Evolutionary conservation across 2,329 filamentous ascomycete genomes (phyloP), one percentile per base, ranked within the genome.

Genomic region (Teratosphaeria viscida): DNA sequence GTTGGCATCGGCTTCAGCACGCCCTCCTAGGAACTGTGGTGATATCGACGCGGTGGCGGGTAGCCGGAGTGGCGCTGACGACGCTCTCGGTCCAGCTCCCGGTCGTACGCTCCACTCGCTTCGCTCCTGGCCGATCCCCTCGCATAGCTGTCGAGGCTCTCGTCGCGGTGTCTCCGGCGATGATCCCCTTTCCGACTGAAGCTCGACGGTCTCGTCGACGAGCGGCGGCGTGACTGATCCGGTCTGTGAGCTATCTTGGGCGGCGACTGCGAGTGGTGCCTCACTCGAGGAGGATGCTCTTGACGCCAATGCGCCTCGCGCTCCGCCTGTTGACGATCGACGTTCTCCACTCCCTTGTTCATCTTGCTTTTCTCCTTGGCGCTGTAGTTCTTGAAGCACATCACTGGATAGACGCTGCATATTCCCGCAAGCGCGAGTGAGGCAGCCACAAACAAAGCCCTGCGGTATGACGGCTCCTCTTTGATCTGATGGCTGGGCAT

Each of bases 311-410:
- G 65, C 56, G 65, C 66, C 55, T 66, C 67, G 55, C 67, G 63
- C 57, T 65, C 56, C 32, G 43, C 54, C 62, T 65, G 57, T 19
- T 59, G 57, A n/a, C 61, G 56, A 55, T 70, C 67, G 57, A 69
- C 52, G 2, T 70, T 63, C 47, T 64, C 62, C 27, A 66, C 61
- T 32, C 65, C 62, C 39, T 57, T 47, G 52, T 65, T 66, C 55
- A 65, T 32, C 57, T 69, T 70, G 14, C 60, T 58, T 55, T 64
- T 67, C 62, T 70, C 66, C 55, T 70, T 71, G 61, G 61, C 64
- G 63, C 68, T 71, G 68, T 68, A 68, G 57, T 68, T 68, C 65
- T 72, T 68, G 68, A 72, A 73, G 60, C 71, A 72, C 57, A 65
- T 66, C 54, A 70, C 52, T 35, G 71, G 71, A 58, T 71, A 70